A percentile compares a stretch with the other conserved stretches of the same genome.
phyloP scores from a whole-genome alignment of 2,329 filamentous ascomycete genomes.

The Pseudopyricularia cyperi region DNA sequence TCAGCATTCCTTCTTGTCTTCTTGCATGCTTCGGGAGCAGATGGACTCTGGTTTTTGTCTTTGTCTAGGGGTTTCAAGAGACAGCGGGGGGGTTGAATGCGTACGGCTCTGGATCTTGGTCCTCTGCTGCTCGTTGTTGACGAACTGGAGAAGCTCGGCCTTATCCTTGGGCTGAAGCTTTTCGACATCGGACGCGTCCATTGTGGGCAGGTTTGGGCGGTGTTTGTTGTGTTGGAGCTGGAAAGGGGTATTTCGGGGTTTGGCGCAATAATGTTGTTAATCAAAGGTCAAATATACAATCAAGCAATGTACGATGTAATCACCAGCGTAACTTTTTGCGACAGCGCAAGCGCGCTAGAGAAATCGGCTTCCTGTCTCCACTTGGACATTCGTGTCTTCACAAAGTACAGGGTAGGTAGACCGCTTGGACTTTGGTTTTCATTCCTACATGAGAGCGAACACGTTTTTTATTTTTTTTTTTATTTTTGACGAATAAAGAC shows the following conservation, averaged over 20 bases:
- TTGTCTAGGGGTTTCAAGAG: not conserved
- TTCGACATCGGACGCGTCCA: conserved; percentile 51
- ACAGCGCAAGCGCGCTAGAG: no score
- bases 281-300: not conserved
- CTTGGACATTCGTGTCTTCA: no score
- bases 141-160: conserved; percentile 75
- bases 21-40: not conserved
- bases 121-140: conserved; percentile 76
- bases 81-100: conserved; percentile 18
- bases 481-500: no score
- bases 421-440: no score
- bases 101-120: conserved; percentile 51
- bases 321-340: no score
- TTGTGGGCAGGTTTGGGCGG: conserved; percentile 1
- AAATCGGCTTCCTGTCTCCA: no score
- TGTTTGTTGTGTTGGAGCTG: not conserved
- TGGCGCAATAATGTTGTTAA: not conserved
- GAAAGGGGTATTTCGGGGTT: not conserved
- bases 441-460: no score
- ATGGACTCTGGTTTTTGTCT: not conserved
- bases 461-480: no score
- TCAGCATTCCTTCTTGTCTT: not conserved
- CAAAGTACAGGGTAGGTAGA: no score
- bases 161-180: conserved; percentile 73
- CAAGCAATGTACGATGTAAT: not conserved